phyloP scores from a whole-genome alignment of 768 basidiomycete genomes.

The Pleurotus tuoliensis region DNA sequence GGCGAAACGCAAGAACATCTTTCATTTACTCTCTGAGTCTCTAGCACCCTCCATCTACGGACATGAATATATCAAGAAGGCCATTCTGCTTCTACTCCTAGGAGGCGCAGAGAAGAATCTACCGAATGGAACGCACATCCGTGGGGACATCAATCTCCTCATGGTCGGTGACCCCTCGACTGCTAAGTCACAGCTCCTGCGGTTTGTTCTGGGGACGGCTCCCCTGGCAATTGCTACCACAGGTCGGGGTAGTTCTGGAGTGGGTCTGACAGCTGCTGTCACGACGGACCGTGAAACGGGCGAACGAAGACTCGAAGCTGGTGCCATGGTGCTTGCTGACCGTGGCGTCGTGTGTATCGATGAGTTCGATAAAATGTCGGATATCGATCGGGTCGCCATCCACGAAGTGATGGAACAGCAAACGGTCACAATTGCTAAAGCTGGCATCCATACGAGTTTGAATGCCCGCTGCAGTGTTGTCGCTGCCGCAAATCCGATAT shows the following conservation, averaged over 20 bases:
- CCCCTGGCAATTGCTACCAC: constrained; percentile 98
- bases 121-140: constrained; percentile 95
- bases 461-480: constrained; percentile 98
- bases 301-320: constrained; percentile 93
- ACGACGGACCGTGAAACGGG: constrained; percentile 98
- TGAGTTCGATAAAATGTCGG: constrained; percentile 99
- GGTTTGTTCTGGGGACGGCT: constrained; percentile 94
- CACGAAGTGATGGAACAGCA: constrained; percentile 99
- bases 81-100: constrained; percentile 87
- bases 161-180: constrained; percentile 99
- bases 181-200: constrained; percentile 93
- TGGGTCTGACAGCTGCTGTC: constrained; percentile 97
- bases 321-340: constrained; percentile 99
- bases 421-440: constrained; percentile 98
- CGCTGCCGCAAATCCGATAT: constrained; percentile 98
- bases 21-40: constrained; percentile 85
- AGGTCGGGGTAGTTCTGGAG: constrained; percentile 96
- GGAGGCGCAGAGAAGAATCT: constrained; percentile 98
- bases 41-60: constrained; percentile 98
- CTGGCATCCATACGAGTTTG: constrained; percentile 96
- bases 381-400: constrained; percentile 96
- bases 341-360: constrained; percentile 99
- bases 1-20: constrained; percentile 82
- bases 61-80: constrained; percentile 93
- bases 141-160: constrained; percentile 98